Conservation (phyloP, 2,329 filamentous ascomycete genomes). For the Penicillium sp. region DNA sequence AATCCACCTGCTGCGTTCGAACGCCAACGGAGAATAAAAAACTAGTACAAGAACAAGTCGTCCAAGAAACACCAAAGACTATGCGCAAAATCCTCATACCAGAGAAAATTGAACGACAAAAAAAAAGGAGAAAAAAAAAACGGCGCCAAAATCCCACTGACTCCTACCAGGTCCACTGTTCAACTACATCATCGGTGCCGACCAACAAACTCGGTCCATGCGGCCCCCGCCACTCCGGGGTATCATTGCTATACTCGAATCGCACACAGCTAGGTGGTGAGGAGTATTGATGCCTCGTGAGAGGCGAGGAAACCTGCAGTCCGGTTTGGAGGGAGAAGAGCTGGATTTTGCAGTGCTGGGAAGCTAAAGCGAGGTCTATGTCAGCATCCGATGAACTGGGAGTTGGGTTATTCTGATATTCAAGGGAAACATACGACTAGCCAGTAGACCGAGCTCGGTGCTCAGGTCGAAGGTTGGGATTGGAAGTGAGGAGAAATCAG, state of each 20-base stretch:
- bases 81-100: neutral
- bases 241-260: slow-evolving; percentile 34
- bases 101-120: neutral
- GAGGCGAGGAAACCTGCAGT: slow-evolving; percentile 31
- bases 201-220: slow-evolving; percentile 39
- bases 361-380: slow-evolving; percentile 23
- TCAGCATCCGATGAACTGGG: neutral
- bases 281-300: slow-evolving; percentile 28
- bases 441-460: slow-evolving; percentile 39
- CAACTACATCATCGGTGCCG: slow-evolving; percentile 32
- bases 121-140: neutral
- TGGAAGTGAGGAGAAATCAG: slow-evolving; percentile 29
- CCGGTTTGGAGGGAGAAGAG: slow-evolving; percentile 43
- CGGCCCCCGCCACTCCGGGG: slow-evolving; percentile 20
- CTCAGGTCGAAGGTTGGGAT: slow-evolving; percentile 40
- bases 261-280: slow-evolving; percentile 31
- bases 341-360: slow-evolving; percentile 35
- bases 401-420: neutral
- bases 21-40: neutral
- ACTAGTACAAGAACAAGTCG: neutral
- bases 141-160: neutral
- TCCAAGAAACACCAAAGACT: neutral
- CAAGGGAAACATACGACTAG: slow-evolving; percentile 32
- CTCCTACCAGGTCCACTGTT: slow-evolving; percentile 42
- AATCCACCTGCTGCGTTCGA: neutral